These are phyloP conservation scores for Ophiocordyceps camponoti-rufipedis DNA, from an alignment of 2,329 filamentous ascomycete genomes.

Conservation along the genomic window DNA sequence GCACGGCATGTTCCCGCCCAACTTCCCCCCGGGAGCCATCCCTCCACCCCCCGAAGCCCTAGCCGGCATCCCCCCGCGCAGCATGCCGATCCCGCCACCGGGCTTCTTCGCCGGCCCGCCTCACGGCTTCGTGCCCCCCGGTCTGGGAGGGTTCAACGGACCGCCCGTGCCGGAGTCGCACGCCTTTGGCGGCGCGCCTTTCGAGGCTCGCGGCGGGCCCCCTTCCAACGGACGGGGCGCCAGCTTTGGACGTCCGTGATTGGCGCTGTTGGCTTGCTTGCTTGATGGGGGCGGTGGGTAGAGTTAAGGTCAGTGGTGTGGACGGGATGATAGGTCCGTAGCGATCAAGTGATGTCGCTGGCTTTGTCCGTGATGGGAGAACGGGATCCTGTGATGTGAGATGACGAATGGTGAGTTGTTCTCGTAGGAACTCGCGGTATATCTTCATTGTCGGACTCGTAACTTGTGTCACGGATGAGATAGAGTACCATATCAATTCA, in stretches of 20 bases:
- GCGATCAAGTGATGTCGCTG: too few species aligned
- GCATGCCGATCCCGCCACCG: conserved; percentile 36
- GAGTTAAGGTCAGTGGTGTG: too few species aligned
- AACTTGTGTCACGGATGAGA: too few species aligned
- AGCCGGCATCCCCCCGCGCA: conserved; percentile 31
- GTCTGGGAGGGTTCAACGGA: conserved; percentile 37
- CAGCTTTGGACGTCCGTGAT: conserved; percentile 14
- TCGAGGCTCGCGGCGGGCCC: conserved; percentile 37
- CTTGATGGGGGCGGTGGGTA: not conserved
- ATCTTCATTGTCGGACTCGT: too few species aligned
- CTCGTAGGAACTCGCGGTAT: too few species aligned
- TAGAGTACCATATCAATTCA: too few species aligned
- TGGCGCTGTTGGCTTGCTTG: not conserved
- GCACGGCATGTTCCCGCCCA: conserved; percentile 42
- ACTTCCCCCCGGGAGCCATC: conserved; percentile 32
- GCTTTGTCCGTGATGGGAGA: too few species aligned
- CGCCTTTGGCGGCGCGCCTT: conserved; percentile 26
- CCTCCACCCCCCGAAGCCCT: conserved; percentile 25
- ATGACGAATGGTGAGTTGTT: too few species aligned
- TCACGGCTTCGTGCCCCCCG: conserved; percentile 34
- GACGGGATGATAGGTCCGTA: too few species aligned
- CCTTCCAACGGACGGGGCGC: conserved; percentile 22
- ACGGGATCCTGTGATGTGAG: too few species aligned
- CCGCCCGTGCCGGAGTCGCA: conserved; percentile 27
- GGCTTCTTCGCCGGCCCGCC: conserved; percentile 35